Base-by-base conservation (phyloP, 768 basidiomycete species). In the Rhodosporidiobolus sp. region DNA sequence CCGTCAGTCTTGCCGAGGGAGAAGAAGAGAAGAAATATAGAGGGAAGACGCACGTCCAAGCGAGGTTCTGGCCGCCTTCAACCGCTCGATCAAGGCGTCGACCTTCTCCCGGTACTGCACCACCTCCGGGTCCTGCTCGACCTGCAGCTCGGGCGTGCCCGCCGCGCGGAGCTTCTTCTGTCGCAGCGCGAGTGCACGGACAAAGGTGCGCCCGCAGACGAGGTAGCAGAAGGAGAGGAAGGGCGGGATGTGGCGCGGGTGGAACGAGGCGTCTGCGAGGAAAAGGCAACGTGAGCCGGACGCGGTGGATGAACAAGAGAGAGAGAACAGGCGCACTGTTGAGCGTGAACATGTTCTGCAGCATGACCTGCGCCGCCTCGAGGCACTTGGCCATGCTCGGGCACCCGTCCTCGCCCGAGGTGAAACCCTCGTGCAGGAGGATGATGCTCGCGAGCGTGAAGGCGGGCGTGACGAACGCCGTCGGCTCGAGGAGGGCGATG, bases 401-500 rank as follows among this genome's bases (percentile, higher is more conserved):
- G 46, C 55, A 56, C 30, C 20, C 30, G 2, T 46, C 54, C 3
- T 35, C 56, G 46, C 46, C 45, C 32, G 46, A 50, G 9, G 24
- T 35, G 48, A 65, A 57, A 19, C 46, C 24, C 65, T 65, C 65
- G 56, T 65, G 65, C 2, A 65, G 56, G 16, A 65, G 22, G 26
- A 65, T 65, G 56, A 58, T 45, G 48, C 45, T 49, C 22, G 65
- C 55, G 24, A 45, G 46, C 17, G 45, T 46, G 17, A 57, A 30
- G 16, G 65, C 56, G 3, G 65, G 65, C 26, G 46, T 43, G 43
- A 65, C 10, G 56, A 65, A 65, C 46, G 65, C 65, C 16, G 57
- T 43, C 3, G 65, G 65, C 32, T 65, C 65, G 46, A 65, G 65
- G 46, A 65, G 56, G 19, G 65, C 9, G 46, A 65, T 45, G 65